These are phyloP conservation scores for Oidium heveae DNA, from an alignment of 2,329 filamentous ascomycete genomes.

Conservation along the genomic window DNA sequence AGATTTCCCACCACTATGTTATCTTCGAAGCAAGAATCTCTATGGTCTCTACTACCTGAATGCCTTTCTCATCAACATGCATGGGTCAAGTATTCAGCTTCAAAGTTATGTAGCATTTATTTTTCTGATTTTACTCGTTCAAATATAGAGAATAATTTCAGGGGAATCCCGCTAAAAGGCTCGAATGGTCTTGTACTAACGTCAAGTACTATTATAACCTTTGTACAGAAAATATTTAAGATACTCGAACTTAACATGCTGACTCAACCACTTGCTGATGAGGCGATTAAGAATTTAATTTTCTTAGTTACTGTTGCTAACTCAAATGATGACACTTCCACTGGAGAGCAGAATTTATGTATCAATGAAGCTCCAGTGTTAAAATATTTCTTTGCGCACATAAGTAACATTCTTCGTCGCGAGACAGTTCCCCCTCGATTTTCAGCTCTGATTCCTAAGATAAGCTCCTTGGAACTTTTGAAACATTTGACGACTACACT, in stretches of 20 bases:
- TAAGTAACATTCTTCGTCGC: constrained; percentile 55
- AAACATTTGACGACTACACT: constrained; percentile 41
- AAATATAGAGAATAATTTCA: constrained; percentile 26
- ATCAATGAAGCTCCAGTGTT: constrained; percentile 26
- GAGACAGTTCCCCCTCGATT: constrained; percentile 41
- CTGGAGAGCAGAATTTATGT: constrained; percentile 20
- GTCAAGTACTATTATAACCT: constrained; percentile 34
- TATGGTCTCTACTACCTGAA: constrained; percentile 46
- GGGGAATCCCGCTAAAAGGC: constrained; percentile 35
- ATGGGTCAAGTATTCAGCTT: constrained; percentile 51
- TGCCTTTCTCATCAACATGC: constrained; percentile 48
- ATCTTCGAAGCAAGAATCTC: constrained; percentile 26
- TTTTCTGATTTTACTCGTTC: constrained; percentile 53
- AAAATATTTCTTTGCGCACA: constrained; percentile 52
- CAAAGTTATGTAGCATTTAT: constrained; percentile 50
- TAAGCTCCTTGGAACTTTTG: constrained; percentile 49
- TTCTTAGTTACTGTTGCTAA: constrained; percentile 48
- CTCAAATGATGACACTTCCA: constrained; percentile 23
- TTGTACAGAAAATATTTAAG: constrained; percentile 23
- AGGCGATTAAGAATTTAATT: constrained; percentile 57
- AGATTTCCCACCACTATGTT: constrained; percentile 39
- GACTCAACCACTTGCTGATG: constrained; percentile 49
- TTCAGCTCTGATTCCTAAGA: constrained; percentile 44
- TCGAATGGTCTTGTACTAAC: constrained; percentile 46
- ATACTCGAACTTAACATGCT: constrained; percentile 37